phyloP scores from a whole-genome alignment of 176 grass and related monocot genomes.

The Chrysopogon serrulatus region DNA sequence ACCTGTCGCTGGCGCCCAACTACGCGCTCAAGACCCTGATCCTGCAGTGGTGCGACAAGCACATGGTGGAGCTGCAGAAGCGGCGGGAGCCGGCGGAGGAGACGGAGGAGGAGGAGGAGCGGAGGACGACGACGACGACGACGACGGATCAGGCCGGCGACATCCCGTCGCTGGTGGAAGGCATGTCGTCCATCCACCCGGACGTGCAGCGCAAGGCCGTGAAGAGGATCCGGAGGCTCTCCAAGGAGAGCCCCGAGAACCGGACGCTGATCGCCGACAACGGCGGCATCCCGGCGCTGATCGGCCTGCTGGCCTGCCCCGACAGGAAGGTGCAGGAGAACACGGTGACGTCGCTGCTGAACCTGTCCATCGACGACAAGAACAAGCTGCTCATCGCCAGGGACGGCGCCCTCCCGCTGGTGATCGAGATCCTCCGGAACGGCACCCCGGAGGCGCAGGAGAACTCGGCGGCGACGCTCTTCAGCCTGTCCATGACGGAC shows the following conservation, averaged over 20 bases:
- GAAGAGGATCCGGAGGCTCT: constrained; percentile 62
- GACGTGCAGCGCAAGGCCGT: constrained; percentile 63
- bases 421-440: constrained; percentile 59
- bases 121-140: no score
- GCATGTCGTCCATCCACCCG: constrained; percentile 57
- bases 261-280: constrained; percentile 36
- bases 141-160: not conserved
- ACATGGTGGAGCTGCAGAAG: constrained; percentile 72
- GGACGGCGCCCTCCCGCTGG: constrained; percentile 54
- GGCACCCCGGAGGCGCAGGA: constrained; percentile 54
- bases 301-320: constrained; percentile 47
- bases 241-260: constrained; percentile 62
- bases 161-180: constrained; percentile 55
- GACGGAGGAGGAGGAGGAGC: no score
- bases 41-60: constrained; percentile 67
- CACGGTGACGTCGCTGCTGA: constrained; percentile 63
- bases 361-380: constrained; percentile 66
- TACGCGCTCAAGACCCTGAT: constrained; percentile 68
- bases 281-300: constrained; percentile 46
- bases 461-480: constrained; percentile 70
- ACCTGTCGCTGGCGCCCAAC: constrained; percentile 61
- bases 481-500: constrained; percentile 72
- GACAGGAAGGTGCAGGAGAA: constrained; percentile 67
- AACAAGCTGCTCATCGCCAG: constrained; percentile 52
- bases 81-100: constrained; percentile 29